A percentile compares a stretch with the other conserved stretches of the same genome.
Conservation (phyloP, 441 rosid species). For the Codiaeum variegatum region DNA sequence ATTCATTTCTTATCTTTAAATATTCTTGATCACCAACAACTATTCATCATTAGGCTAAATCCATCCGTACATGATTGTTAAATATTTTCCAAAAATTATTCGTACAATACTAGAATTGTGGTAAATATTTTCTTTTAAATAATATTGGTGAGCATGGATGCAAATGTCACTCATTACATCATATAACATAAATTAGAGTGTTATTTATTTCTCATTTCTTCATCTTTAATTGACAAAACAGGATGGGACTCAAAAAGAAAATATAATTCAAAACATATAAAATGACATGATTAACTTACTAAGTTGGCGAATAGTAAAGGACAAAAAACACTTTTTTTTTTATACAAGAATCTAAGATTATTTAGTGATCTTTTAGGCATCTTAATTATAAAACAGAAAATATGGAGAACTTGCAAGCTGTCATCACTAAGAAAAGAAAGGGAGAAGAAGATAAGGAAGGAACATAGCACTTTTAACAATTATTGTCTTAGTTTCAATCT, state of each 20-base stretch:
- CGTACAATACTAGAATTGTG: too few relatives aligned
- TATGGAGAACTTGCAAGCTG: conserved; percentile 5
- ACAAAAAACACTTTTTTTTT: conserved; percentile 23
- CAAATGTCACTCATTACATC: not conserved
- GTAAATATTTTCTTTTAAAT: too few relatives aligned
- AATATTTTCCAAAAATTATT: too few relatives aligned
- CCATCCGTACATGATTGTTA: too few relatives aligned
- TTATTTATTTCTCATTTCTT: not conserved
- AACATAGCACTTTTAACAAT: not conserved
- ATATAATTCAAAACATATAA: too few relatives aligned
- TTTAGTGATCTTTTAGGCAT: not conserved
- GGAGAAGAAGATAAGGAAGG: not conserved
- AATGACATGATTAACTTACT: too few relatives aligned
- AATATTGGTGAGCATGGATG: too few relatives aligned
- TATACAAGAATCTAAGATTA: not conserved
- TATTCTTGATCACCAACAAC: too few relatives aligned
- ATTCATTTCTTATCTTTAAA: too few relatives aligned
- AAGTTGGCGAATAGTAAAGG: not conserved
- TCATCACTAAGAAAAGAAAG: not conserved
- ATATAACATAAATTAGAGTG: not conserved
- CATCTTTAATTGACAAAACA: not conserved
- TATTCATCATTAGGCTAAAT: too few relatives aligned
- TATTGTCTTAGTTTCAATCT: not conserved
- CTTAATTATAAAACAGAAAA: not conserved
- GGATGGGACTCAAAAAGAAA: not conserved